Base-by-base conservation (phyloP, 2,329 filamentous ascomycete species). In the Gnomoniopsis sp. region DNA sequence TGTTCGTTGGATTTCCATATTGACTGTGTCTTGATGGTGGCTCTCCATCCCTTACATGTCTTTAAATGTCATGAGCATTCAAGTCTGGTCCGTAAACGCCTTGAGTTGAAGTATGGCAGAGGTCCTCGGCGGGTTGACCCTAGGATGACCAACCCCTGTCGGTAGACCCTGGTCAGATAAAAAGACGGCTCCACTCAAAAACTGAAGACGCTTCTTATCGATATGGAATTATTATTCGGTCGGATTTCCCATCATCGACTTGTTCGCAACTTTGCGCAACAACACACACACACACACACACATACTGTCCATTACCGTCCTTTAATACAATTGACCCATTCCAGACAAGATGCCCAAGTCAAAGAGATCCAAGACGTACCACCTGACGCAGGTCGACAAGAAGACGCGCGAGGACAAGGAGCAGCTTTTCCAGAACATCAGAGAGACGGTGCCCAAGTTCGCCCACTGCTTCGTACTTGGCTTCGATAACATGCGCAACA, bases 401-500 rank as follows among this genome's bases (percentile, higher is more conserved):
- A 98, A 97, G 82, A 88, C 86, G 63, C 88, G 90, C 76, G 96
- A 96, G 79, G 89, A 97, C 75, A 93, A 93, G 75, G 85, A 93
- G 71, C 88, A 88, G 71, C 88, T 98, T 63, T 96, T 93, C 78
- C 81, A 88, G 75, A 91, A 90, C 74, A 89, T 99, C 65, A 91
- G 92, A 74, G 88, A 93, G 72, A 88, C 87, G 70, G 82, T 96
- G 61, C 88, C 92, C 71, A 80, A 90, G 70, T 96, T 93, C 81
- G 85, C 92, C 75, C 87, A 93, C 81, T 89, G 93, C 78, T 96
- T 96, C 77, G 90, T 97, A 72, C 96, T 99, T 74, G 84, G 85
- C 69, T 88, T 99, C 67, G 90, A 96, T 72, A 97, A 98, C 80
- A 96, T 96, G 91, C 91, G 95, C 74, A 99, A 99, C 79, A 96